Evolutionary conservation across 352 stramenopile species (phyloP), one percentile per base, ranked within the genome.

Genomic region (Globisporangium recalcitrans): DNA sequence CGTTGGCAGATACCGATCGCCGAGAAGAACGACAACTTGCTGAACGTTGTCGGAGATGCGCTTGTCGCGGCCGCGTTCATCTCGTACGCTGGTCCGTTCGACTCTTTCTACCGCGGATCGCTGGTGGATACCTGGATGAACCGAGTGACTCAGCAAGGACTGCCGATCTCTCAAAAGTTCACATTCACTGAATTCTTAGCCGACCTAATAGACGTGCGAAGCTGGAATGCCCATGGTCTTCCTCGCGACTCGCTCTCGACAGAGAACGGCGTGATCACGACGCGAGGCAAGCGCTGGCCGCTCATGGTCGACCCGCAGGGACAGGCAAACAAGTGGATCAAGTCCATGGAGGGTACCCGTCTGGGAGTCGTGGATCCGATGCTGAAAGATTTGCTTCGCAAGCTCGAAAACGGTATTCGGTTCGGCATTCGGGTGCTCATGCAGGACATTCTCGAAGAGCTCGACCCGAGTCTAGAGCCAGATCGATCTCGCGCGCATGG

Each of bases 271-370:
- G 94, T 99, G 31, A 98, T 98, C 63, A 96, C 96, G 22, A 98
- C 91, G 3, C 78, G 90, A 36, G 90, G 93, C 13, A 95, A 93
- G 53, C 77, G 95, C 1, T 98, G 95, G 95, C 95, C 95, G n/a
- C 80, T 98, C 8, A 98, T 98, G 95, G 98, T 98, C 54, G 96
- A 98, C 51, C 96, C 96, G 19, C 92, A 98, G 65, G 91, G 88
- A 0, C 96, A 98, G 60, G 96, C 91, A 9, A 99, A 98, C 68
- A 97, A 97, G 61, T 98, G 96, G 96, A 97, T 98, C 64, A 96
- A 96, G 63, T 91, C 93, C 3, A 96, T 98, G 83, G 88, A 98
- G 65, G 90, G 88, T 4, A 74, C 54, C 7, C 75, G 76, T 0
- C 77, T 98, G 4, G 85, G 96, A 48, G 85, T 98, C 4, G 88